A percentile compares a stretch with the other conserved stretches of the same genome.
phyloP scores from a whole-genome alignment of 2,329 filamentous ascomycete genomes.

The Sphaerostilbella broomeana region DNA sequence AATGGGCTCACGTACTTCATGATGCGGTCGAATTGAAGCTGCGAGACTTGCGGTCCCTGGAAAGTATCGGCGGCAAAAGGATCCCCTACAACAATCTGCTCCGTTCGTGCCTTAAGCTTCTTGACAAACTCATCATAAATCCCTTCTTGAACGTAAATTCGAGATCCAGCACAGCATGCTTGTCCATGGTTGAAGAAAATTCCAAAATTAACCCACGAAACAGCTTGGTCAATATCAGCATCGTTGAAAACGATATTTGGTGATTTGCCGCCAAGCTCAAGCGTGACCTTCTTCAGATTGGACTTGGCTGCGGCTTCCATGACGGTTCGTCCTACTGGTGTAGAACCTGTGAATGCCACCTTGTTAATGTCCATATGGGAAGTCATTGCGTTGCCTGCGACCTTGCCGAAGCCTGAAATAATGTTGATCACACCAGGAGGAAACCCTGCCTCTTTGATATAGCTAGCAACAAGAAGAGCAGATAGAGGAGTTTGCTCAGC shows the following conservation, averaged over 20 bases:
- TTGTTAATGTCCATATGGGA: slow-evolving; percentile 9
- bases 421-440: slow-evolving; percentile 11
- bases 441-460: slow-evolving; percentile 5
- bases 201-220: slow-evolving; percentile 7
- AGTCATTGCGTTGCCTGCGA: slow-evolving; percentile 7
- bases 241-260: slow-evolving; percentile 10
- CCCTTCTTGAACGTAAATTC: slow-evolving; percentile 31
- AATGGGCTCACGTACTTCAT: too few relatives aligned
- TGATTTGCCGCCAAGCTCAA: slow-evolving; percentile 63
- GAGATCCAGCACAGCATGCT: slow-evolving; percentile 52
- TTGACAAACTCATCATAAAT: slow-evolving; percentile 25
- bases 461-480: slow-evolving; percentile 8
- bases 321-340: slow-evolving; percentile 33
- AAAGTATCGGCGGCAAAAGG: slow-evolving; percentile 16
- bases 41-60: slow-evolving; percentile 46
- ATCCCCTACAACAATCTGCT: slow-evolving; percentile 25
- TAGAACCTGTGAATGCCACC: slow-evolving; percentile 10
- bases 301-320: slow-evolving; percentile 67
- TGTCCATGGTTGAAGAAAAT: slow-evolving; percentile 51
- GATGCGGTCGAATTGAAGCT: slow-evolving; percentile 48
- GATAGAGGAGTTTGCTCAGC: slow-evolving; percentile 54
- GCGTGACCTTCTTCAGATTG: slow-evolving; percentile 70
- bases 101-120: slow-evolving; percentile 38
- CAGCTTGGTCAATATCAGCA: slow-evolving; percentile 8
- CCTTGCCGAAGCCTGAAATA: slow-evolving; percentile 5